Conservation (phyloP, 2,329 filamentous ascomycete genomes). For the Lecanosticta acicola region DNA sequence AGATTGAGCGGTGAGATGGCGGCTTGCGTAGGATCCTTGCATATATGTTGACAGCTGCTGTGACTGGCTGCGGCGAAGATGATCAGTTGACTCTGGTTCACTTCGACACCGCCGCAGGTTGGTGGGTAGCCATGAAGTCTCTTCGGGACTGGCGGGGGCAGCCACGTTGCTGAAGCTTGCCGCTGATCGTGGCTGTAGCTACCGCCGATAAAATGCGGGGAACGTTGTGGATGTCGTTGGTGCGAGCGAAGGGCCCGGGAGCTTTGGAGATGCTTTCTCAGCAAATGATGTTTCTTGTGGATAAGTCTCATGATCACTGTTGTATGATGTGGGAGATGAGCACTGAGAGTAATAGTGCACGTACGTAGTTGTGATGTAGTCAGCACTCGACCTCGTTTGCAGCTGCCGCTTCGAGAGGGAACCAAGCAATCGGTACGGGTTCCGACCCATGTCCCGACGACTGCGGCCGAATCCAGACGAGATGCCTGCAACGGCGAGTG, state of each 20-base stretch:
- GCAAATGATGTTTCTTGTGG: too few relatives aligned
- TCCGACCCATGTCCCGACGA: neutral
- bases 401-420: neutral
- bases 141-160: neutral
- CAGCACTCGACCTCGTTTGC: neutral
- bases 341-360: too few relatives aligned
- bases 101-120: neutral
- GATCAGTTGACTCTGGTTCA: neutral
- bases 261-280: too few relatives aligned
- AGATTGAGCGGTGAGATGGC: constrained; percentile 1
- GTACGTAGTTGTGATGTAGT: neutral
- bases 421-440: neutral
- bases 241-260: too few relatives aligned
- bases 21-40: neutral
- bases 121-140: too few relatives aligned
- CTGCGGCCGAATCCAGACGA: too few relatives aligned
- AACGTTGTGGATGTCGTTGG: neutral
- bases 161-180: constrained; percentile 4
- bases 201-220: neutral
- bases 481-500: too few relatives aligned
- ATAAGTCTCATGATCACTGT: too few relatives aligned
- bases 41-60: neutral
- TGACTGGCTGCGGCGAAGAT: neutral
- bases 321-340: too few relatives aligned
- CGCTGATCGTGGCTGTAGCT: constrained; percentile 2